Conservation (phyloP, 352 stramenopile species). For the Globisporangium uncinulatum region DNA sequence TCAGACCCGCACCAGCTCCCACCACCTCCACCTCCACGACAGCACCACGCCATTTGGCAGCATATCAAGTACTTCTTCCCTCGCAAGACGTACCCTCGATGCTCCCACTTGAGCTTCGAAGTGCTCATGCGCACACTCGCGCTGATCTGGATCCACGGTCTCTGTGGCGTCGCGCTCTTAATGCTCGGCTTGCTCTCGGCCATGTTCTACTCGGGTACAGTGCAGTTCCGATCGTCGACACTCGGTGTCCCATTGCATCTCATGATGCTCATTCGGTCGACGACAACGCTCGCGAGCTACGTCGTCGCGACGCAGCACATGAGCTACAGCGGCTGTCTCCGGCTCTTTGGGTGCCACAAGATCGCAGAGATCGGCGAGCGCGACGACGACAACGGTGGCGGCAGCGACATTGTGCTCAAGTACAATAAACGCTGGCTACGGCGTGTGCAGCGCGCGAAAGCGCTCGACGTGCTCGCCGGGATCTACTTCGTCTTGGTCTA, state of each 20-base stretch:
- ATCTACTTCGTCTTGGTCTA: constrained; percentile 68
- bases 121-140: constrained; percentile 63
- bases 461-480: constrained; percentile 39
- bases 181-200: constrained; percentile 38
- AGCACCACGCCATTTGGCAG: constrained; percentile 39
- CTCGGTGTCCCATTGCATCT: constrained; percentile 60
- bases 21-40: constrained; percentile 2
- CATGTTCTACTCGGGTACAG: constrained; percentile 32
- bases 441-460: constrained; percentile 53
- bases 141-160: constrained; percentile 61
- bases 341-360: constrained; percentile 35
- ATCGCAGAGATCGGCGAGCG: constrained; percentile 26
- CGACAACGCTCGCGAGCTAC: constrained; percentile 46
- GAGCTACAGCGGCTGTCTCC: constrained; percentile 55
- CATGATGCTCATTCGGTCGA: constrained; percentile 51
- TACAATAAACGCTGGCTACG: constrained; percentile 65
- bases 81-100: constrained; percentile 56
- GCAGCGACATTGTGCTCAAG: constrained; percentile 49
- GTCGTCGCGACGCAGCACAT: constrained; percentile 51
- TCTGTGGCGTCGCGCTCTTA: constrained; percentile 51
- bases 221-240: constrained; percentile 40
- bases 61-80: constrained; percentile 64
- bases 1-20: background rate
- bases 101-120: constrained; percentile 55
- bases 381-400: constrained; percentile 23